Base-by-base conservation (phyloP, 2,329 filamentous ascomycete species). In the Xylariaceae sp. region DNA sequence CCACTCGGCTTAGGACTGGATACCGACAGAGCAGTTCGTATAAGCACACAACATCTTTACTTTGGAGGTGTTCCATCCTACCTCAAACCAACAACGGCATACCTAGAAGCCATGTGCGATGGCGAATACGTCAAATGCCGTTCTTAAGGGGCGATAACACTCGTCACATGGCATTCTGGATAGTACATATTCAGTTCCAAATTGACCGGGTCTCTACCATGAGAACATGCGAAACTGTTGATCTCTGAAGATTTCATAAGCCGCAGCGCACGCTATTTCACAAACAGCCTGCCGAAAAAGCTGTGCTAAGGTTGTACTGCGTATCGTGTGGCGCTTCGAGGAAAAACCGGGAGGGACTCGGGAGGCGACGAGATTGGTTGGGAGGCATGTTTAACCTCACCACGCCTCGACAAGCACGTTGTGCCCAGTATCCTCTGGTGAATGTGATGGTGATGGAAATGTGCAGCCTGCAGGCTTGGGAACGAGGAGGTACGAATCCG, bases 401-500 rank as follows among this genome's bases (percentile, higher is more conserved):
- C 26, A 47, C 45, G 50, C 19, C 10, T 19, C 40, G 59, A 54
- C 56, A 61, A 63, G 10, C 18, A 21, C 26, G 12, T 32, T 12
- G 42, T 41, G 48, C 29, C 21, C 43, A 43, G 10, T 58, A 55
- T 20, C 23, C 19, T 44, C 48, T 50, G 32, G 43, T 21, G 51
- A 23, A 23, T 45, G 44, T 42, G 44, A 54, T 63, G 67, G 65
- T 66, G 59, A 67, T 65, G 48, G 50, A 41, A 54, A 40, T 42
- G 48, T 66, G 66, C 67, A 65, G 57, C n/a, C 42, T 63, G 63
- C 60, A 64, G 52, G 18, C 50, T 48, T 48, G 41, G 53, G 10
- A 48, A 26, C 14, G 46, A 18, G 44, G 40, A 32, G 42, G n/a
- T n/a, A n/a, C n/a, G n/a, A n/a, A n/a, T n/a, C n/a, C n/a, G n/a